phyloP scores from a whole-genome alignment of 257 asterid genomes.

The Solanum peruvianum region DNA sequence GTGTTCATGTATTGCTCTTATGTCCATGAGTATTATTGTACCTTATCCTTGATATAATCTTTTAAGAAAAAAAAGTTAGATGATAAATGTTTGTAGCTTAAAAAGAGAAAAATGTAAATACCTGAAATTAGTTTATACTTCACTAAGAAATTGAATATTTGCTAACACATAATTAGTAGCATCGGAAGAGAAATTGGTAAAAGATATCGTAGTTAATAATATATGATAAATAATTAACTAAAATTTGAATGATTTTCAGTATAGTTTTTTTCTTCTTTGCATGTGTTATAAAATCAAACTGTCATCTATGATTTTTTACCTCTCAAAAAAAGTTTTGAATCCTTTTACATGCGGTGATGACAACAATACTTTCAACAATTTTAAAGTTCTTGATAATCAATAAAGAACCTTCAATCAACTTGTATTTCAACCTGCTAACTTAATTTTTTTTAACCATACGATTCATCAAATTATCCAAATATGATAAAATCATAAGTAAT shows the following conservation, averaged over 20 bases:
- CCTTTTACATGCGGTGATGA: too few relatives aligned
- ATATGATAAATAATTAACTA: too few relatives aligned
- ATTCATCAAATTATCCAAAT: too few relatives aligned
- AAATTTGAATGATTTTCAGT: background rate
- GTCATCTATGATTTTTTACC: background rate
- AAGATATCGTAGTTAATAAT: background rate
- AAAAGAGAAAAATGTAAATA: too few relatives aligned
- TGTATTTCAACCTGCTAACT: background rate
- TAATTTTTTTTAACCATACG: too few relatives aligned
- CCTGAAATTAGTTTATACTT: too few relatives aligned
- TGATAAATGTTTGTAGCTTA: background rate
- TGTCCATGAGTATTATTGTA: background rate
- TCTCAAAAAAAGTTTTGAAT: background rate
- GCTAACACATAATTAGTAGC: background rate
- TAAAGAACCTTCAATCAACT: background rate
- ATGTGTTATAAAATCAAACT: background rate
- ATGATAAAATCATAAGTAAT: too few relatives aligned
- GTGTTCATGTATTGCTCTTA: background rate
- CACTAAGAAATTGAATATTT: background rate
- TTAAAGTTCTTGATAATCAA: background rate
- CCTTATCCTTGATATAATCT: background rate
- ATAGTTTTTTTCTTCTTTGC: background rate
- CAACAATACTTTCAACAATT: too few relatives aligned
- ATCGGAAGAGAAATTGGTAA: too few relatives aligned
- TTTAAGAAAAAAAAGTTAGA: background rate